A percentile compares a stretch with the other conserved stretches of the same genome.
phyloP scores from a whole-genome alignment of 345 rosid species.

The Eucalyptus pauciflora region DNA sequence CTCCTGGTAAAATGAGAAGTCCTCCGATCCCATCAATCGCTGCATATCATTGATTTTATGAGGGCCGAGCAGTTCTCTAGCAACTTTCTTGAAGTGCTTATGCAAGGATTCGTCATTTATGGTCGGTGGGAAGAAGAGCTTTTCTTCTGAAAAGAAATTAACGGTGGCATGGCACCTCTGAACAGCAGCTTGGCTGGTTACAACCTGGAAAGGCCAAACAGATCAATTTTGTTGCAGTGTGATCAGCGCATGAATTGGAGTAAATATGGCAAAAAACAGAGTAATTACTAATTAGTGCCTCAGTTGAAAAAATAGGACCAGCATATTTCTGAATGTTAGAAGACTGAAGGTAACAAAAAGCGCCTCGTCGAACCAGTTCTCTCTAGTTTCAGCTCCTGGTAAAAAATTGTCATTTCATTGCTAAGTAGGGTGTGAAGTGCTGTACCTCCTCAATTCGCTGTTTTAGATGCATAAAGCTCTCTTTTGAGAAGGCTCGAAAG shows the following conservation, averaged over 20 bases:
- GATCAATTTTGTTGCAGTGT: neutral
- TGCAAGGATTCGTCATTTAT: conserved; percentile 51
- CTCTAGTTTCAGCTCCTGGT: neutral
- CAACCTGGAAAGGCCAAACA: conserved; percentile 38
- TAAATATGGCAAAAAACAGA: neutral
- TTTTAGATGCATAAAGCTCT: conserved; percentile 44
- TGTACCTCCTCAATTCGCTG: conserved; percentile 66
- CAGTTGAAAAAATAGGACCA: neutral
- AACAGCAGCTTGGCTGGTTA: conserved; percentile 75
- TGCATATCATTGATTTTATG: conserved; percentile 40
- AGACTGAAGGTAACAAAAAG: neutral
- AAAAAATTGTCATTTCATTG: neutral
- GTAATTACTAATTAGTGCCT: neutral
- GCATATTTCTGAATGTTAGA: neutral
- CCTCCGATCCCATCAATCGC: conserved; percentile 86
- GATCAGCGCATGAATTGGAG: neutral
- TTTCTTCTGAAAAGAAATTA: conserved; percentile 25
- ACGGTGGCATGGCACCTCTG: conserved; percentile 74
- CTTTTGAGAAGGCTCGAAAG: conserved; percentile 57
- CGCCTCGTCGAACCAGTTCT: neutral
- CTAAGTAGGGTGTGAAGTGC: neutral
- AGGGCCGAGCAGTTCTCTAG: conserved; percentile 53
- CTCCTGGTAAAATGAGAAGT: conserved; percentile 83
- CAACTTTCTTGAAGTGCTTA: conserved; percentile 34
- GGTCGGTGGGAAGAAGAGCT: conserved; percentile 61